Base-by-base conservation (phyloP, 2,329 filamentous ascomycete genomes). In the Cercospora sp. region DNA sequence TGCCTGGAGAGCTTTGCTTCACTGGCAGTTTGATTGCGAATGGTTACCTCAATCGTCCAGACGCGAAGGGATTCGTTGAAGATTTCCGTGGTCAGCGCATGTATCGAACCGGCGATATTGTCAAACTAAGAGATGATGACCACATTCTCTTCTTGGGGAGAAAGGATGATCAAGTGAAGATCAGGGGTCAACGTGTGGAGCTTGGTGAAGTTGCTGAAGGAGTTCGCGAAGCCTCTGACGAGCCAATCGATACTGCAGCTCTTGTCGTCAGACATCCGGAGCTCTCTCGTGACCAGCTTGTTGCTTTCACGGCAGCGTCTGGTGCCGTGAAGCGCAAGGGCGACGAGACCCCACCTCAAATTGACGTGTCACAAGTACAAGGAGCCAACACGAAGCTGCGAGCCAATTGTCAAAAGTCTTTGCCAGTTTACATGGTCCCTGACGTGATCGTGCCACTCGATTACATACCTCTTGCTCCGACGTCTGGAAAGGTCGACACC, bases 161-260 rank as follows among this genome's bases (percentile, higher is more conserved):
- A 30, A 83, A 89, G 20, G 92, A 94, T 72, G 89, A 90, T 68
- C 91, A 94, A 77, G 83, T 94, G 60, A 95, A 94, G 76, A 83
- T 96, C 13, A 86, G 91, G 36, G 92, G 92, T 0, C 90, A 93
- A 72, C 83, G 90, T 53, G 88, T 95, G 40, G 91, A 95, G 75
- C 84, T 93, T 13, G 86, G 86, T 1, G 92, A 94, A 75, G 89
- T 96, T 4, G 73, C 64, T 13, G 64, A 69, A 40, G 64, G 64
- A 60, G 65, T 69, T 16, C 60, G 67, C 30, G 60, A 58, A 31
- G 65, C 64, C 10, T 64, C 67, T 16, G 55, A 62, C 18, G 16
- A 31, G 16, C 59, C 65, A 7, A 61, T 68, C 12, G 65, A 70
- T 31, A 62, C 66, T 10, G 64, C 67, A 42, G 58, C 67, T n/a